Conservation (phyloP, 352 stramenopile species). For the Globisporangium abappressorium region DNA sequence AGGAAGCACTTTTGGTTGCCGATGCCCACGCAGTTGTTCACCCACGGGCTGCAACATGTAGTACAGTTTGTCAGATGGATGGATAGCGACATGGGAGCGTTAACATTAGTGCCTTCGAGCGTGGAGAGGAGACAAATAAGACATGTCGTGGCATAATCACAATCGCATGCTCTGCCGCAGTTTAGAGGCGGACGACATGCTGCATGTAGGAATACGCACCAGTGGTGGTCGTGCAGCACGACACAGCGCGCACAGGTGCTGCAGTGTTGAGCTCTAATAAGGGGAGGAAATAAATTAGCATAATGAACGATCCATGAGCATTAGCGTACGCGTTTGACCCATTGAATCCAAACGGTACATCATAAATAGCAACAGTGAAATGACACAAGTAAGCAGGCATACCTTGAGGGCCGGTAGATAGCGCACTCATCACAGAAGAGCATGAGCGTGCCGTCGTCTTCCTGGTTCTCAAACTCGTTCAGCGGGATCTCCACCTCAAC, state of each 20-base stretch:
- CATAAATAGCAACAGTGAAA: background rate
- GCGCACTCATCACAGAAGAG: slow-evolving; percentile 83
- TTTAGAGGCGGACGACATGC: background rate
- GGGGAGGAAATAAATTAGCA: slow-evolving; percentile 2
- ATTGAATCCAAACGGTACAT: background rate
- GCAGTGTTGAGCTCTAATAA: slow-evolving; percentile 73
- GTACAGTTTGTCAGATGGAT: background rate
- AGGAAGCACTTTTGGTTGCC: slow-evolving; percentile 83
- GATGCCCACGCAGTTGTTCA: slow-evolving; percentile 86
- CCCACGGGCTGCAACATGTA: slow-evolving; percentile 55
- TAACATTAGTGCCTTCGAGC: too few relatives aligned
- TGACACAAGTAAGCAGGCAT: background rate
- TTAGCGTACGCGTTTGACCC: background rate
- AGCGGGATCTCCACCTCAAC: slow-evolving; percentile 64
- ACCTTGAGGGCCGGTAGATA: slow-evolving; percentile 74
- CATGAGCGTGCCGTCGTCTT: slow-evolving; percentile 73
- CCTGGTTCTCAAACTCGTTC: slow-evolving; percentile 56
- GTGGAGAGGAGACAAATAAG: background rate
- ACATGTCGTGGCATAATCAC: background rate
- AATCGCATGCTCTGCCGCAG: background rate
- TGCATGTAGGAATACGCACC: slow-evolving; percentile 32
- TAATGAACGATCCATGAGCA: background rate
- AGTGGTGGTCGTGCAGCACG: slow-evolving; percentile 82
- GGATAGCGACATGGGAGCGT: background rate
- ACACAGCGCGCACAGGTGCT: slow-evolving; percentile 75